These are phyloP conservation scores for Lophiotrema nucula DNA, from an alignment of 495 filamentous ascomycete species.

Conservation along the genomic window DNA sequence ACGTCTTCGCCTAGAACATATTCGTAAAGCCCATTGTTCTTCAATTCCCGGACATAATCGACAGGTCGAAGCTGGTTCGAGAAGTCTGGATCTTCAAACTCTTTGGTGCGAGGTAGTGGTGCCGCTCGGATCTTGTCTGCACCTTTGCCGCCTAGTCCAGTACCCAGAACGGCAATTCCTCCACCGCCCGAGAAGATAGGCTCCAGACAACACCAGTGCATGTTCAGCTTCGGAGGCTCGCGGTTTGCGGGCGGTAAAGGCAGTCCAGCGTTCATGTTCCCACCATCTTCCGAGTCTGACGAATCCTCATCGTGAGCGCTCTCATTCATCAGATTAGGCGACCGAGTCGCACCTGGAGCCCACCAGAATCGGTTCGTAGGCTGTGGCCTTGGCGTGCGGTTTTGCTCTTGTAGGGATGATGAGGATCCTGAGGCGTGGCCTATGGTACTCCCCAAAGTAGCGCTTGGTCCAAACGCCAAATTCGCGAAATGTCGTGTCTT, in stretches of 20 bases:
- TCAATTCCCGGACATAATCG: constrained; percentile 29
- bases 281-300: constrained; percentile 34
- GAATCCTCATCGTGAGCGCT: constrained; percentile 36
- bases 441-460: constrained; percentile 25
- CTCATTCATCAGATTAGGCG: constrained; percentile 60
- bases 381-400: background rate
- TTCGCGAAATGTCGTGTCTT: constrained; percentile 33
- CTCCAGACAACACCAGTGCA: constrained; percentile 64
- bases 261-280: constrained; percentile 36
- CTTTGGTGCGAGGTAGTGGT: constrained; percentile 53
- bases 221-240: constrained; percentile 48
- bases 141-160: constrained; percentile 49
- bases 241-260: constrained; percentile 27
- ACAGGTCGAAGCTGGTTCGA: constrained; percentile 24
- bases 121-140: constrained; percentile 58
- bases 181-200: constrained; percentile 63
- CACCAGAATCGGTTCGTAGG: constrained; percentile 51
- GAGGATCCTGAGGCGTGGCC: constrained; percentile 34
- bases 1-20: constrained; percentile 33
- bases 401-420: constrained; percentile 14
- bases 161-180: constrained; percentile 55
- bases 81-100: constrained; percentile 58
- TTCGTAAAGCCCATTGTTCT: constrained; percentile 32
- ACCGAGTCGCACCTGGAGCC: constrained; percentile 54
- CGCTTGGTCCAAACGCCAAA: constrained; percentile 22